Evolutionary conservation across 2,329 filamentous ascomycete species (phyloP).

Genomic region (Apiospora saccharicola): DNA sequence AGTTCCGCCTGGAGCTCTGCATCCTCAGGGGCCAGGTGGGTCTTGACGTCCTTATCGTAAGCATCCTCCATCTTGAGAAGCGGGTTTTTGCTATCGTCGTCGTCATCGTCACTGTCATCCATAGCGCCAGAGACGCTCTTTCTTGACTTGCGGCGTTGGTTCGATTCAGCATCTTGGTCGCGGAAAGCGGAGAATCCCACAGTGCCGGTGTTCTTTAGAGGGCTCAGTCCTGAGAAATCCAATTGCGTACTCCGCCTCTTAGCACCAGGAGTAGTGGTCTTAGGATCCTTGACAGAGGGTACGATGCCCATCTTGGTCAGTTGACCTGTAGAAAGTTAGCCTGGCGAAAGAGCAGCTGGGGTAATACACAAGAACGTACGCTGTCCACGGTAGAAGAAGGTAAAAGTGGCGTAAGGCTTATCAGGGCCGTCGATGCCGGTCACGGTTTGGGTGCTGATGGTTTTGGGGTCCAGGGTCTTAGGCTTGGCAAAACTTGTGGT

Average conservation of each 20-base stretch:
- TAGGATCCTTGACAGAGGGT: constrained; percentile 69
- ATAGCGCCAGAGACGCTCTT: constrained; percentile 70
- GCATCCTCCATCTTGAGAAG: constrained; percentile 71
- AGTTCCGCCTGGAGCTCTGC: constrained; percentile 76
- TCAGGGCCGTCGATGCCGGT: constrained; percentile 96
- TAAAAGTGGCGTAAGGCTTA: constrained; percentile 95
- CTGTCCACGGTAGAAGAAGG: constrained; percentile 96
- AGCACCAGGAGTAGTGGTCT: constrained; percentile 65
- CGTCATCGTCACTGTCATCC: constrained; percentile 75
- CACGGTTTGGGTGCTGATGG: constrained; percentile 98
- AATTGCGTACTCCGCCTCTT: constrained; percentile 85
- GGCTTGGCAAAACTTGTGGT: constrained; percentile 98
- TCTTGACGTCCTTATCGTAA: constrained; percentile 67
- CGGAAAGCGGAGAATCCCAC: constrained; percentile 91
- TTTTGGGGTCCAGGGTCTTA: constrained; percentile 94
- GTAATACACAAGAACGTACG: constrained; percentile 64
- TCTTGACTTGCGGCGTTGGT: constrained; percentile 64
- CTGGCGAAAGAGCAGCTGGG: background rate
- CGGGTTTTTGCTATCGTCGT: constrained; percentile 74
- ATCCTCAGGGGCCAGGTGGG: constrained; percentile 73
- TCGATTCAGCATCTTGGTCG: constrained; percentile 66
- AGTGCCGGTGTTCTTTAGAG: constrained; percentile 84
- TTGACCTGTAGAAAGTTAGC: constrained; percentile 69
- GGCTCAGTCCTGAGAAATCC: constrained; percentile 85
- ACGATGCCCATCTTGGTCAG: constrained; percentile 95